Conservation (phyloP, 768 basidiomycete genomes). For the Russula brevipes region DNA sequence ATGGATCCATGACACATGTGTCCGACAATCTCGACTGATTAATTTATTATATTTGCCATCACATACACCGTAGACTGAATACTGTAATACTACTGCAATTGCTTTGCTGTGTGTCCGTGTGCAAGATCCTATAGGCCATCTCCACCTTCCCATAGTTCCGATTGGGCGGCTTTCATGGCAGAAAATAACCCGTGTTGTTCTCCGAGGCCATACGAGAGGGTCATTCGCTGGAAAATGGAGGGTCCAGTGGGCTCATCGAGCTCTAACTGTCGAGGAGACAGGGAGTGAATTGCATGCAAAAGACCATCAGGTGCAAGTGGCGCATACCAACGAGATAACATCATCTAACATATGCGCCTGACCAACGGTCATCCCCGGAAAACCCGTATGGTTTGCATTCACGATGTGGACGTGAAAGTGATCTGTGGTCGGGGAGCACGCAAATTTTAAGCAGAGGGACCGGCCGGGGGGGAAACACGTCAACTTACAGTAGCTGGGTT, state of each 20-base stretch:
- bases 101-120: background rate
- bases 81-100: slow-evolving; percentile 1
- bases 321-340: slow-evolving; percentile 72
- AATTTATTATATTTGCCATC: slow-evolving; percentile 7
- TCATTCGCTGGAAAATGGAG: slow-evolving; percentile 61
- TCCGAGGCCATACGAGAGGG: slow-evolving; percentile 78
- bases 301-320: background rate
- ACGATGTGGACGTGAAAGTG: slow-evolving; percentile 95
- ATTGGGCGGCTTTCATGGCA: slow-evolving; percentile 40
- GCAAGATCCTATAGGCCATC: background rate
- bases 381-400: slow-evolving; percentile 58
- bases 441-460: background rate
- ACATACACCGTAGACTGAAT: background rate
- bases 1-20: slow-evolving; percentile 23
- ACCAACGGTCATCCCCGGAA: slow-evolving; percentile 72
- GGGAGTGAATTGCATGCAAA: background rate
- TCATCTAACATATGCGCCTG: slow-evolving; percentile 94
- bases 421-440: slow-evolving; percentile 44
- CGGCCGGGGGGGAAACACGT: background rate
- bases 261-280: slow-evolving; percentile 52
- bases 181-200: slow-evolving; percentile 69
- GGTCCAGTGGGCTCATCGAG: slow-evolving; percentile 42
- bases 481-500: slow-evolving; percentile 86
- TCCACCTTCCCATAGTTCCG: slow-evolving; percentile 10
- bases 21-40: background rate